These are phyloP conservation scores for Corylus heterophylla DNA, from an alignment of 306 rosid genomes.

Conservation along the genomic window DNA sequence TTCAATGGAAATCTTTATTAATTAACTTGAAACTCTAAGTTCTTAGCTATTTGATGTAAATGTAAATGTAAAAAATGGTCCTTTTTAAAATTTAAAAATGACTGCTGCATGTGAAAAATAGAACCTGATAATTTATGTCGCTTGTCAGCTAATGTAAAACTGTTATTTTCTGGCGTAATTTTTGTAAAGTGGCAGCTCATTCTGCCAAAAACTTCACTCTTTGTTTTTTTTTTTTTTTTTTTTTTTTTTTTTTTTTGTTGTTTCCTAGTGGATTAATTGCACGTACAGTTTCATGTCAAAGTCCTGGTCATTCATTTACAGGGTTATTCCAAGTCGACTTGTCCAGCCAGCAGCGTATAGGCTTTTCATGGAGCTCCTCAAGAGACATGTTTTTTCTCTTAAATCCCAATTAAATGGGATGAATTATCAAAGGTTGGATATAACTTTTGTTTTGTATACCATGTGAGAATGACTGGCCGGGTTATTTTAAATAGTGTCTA, in stretches of 20 bases:
- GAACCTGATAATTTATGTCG: background rate
- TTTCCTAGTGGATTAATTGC: constrained; percentile 7
- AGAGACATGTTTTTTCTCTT: constrained; percentile 67
- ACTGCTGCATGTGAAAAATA: background rate
- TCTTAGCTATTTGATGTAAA: background rate
- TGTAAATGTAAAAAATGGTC: background rate
- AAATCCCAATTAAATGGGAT: constrained; percentile 67
- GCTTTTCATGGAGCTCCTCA: constrained; percentile 80
- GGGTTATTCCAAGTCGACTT: constrained; percentile 81
- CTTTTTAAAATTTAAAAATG: background rate
- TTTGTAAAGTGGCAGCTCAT: background rate
- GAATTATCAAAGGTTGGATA: constrained; percentile 60
- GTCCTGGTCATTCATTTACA: constrained; percentile 34
- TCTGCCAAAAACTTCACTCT: background rate
- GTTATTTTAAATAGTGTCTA: background rate
- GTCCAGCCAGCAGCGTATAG: constrained; percentile 87
- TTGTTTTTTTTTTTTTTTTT: background rate
- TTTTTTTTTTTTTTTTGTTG: background rate
- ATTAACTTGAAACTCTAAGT: background rate
- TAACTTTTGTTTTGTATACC: background rate
- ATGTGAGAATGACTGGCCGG: background rate
- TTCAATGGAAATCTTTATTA: background rate
- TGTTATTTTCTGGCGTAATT: background rate
- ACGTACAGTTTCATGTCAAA: background rate
- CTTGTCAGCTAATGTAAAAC: background rate